Percentiles rank a stretch among this genome's conserved stretches.
Evolutionary conservation across 495 filamentous ascomycete genomes (phyloP).

Genomic region (Penicillium odoratum): DNA sequence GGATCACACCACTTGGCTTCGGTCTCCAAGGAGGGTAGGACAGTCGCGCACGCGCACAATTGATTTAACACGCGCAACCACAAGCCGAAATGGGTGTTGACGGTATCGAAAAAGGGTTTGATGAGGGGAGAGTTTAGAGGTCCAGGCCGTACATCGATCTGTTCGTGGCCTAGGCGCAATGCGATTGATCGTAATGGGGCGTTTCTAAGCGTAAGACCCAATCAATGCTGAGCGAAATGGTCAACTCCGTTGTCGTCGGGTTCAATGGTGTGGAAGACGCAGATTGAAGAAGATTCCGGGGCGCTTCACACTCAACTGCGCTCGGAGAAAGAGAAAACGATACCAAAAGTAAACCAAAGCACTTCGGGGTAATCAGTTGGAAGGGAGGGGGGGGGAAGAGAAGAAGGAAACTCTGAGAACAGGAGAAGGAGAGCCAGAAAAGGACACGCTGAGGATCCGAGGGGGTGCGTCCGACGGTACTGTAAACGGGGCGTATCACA

Average conservation of each 20-base stretch:
- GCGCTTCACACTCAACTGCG: slow-evolving; percentile 17
- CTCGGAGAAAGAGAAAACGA: slow-evolving; percentile 6
- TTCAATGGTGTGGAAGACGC: background rate
- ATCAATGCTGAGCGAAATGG: background rate
- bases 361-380: slow-evolving; percentile 1
- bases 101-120: slow-evolving; percentile 10
- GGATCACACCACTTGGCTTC: background rate
- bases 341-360: slow-evolving; percentile 4
- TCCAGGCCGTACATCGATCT: slow-evolving; percentile 12
- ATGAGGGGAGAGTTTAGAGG: slow-evolving; percentile 7
- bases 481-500: slow-evolving; percentile 11
- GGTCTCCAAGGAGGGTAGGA: slow-evolving; percentile 12
- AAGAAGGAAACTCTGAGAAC: slow-evolving; percentile 13
- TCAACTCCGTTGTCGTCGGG: background rate
- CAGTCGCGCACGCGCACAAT: slow-evolving; percentile 19
- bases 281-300: slow-evolving; percentile 7
- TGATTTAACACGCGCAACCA: slow-evolving; percentile 15
- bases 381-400: slow-evolving; percentile 13
- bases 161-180: slow-evolving; percentile 2
- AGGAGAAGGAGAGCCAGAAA: slow-evolving; percentile 27
- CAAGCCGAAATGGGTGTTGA: slow-evolving; percentile 12
- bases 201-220: background rate
- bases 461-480: slow-evolving; percentile 19
- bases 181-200: background rate
- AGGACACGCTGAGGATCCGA: slow-evolving; percentile 34